Conservation (phyloP, 495 filamentous ascomycete species). For the Amphirosellinia nigrospora region DNA sequence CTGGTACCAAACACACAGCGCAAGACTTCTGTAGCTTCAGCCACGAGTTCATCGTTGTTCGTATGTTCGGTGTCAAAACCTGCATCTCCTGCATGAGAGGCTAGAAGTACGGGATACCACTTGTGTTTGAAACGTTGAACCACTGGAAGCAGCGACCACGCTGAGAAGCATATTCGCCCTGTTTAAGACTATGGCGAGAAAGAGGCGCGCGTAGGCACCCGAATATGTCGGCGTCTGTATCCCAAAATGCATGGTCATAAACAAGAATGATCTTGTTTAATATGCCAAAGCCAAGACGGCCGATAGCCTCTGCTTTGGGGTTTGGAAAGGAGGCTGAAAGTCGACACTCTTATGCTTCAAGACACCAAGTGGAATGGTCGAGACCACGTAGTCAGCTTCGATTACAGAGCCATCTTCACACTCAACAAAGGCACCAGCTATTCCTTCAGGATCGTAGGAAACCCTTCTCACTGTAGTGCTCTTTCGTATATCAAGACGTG, state of each 20-base stretch:
- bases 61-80: slow-evolving; percentile 82
- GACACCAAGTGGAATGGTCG: slow-evolving; percentile 87
- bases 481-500: slow-evolving; percentile 76
- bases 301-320: slow-evolving; percentile 82
- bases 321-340: slow-evolving; percentile 86
- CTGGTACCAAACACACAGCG: slow-evolving; percentile 61
- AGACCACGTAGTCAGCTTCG: slow-evolving; percentile 84
- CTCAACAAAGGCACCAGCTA: slow-evolving; percentile 61
- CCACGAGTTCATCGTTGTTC: slow-evolving; percentile 72
- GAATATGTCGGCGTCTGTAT: slow-evolving; percentile 90
- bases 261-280: slow-evolving; percentile 96
- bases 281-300: slow-evolving; percentile 89
- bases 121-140: slow-evolving; percentile 92
- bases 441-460: slow-evolving; percentile 38
- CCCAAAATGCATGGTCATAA: slow-evolving; percentile 92
- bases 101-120: slow-evolving; percentile 83
- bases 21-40: slow-evolving; percentile 79
- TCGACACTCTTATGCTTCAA: slow-evolving; percentile 76
- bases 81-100: slow-evolving; percentile 96
- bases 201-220: slow-evolving; percentile 78
- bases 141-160: slow-evolving; percentile 92
- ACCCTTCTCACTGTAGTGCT: slow-evolving; percentile 55
- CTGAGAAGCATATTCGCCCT: slow-evolving; percentile 59
- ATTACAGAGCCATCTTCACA: slow-evolving; percentile 81
- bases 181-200: slow-evolving; percentile 58